These are phyloP conservation scores for Tolypocladium guangdongense DNA, from an alignment of 2,329 filamentous ascomycete species.

Conservation along the genomic window DNA sequence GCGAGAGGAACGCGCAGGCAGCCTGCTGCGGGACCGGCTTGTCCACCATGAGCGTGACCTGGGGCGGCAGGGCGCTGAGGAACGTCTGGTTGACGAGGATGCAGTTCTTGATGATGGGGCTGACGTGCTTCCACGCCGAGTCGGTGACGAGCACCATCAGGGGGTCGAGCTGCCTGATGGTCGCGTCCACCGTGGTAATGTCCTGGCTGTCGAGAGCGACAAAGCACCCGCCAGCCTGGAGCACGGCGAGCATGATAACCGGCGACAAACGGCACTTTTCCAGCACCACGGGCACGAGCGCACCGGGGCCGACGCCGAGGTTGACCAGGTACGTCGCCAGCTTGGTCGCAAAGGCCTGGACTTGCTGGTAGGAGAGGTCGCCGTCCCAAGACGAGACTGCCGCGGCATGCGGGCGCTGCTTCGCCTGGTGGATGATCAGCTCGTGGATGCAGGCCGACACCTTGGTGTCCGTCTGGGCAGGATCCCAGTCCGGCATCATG, in stretches of 20 bases:
- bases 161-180: slow-evolving; percentile 32
- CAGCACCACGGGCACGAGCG: slow-evolving; percentile 54
- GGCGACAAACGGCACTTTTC: slow-evolving; percentile 61
- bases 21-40: slow-evolving; percentile 31
- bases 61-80: slow-evolving; percentile 23
- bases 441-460: slow-evolving; percentile 32
- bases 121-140: slow-evolving; percentile 26
- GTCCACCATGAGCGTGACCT: slow-evolving; percentile 16
- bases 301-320: slow-evolving; percentile 37
- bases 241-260: slow-evolving; percentile 55
- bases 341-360: slow-evolving; percentile 25
- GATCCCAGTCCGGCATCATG: slow-evolving; percentile 37
- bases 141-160: slow-evolving; percentile 34
- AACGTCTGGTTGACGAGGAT: slow-evolving; percentile 31
- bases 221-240: slow-evolving; percentile 47
- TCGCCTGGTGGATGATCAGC: slow-evolving; percentile 29
- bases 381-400: slow-evolving; percentile 36
- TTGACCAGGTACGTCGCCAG: slow-evolving; percentile 35
- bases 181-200: slow-evolving; percentile 26
- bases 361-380: slow-evolving; percentile 28
- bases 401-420: slow-evolving; percentile 24
- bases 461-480: slow-evolving; percentile 25
- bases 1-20: slow-evolving; percentile 52
- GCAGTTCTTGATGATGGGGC: slow-evolving; percentile 26
- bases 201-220: slow-evolving; percentile 38